Evolutionary conservation across 1,139 yeast genomes (phyloP), one percentile per base, ranked within the genome.

Genomic region (Saccharomyces hybrid): DNA sequence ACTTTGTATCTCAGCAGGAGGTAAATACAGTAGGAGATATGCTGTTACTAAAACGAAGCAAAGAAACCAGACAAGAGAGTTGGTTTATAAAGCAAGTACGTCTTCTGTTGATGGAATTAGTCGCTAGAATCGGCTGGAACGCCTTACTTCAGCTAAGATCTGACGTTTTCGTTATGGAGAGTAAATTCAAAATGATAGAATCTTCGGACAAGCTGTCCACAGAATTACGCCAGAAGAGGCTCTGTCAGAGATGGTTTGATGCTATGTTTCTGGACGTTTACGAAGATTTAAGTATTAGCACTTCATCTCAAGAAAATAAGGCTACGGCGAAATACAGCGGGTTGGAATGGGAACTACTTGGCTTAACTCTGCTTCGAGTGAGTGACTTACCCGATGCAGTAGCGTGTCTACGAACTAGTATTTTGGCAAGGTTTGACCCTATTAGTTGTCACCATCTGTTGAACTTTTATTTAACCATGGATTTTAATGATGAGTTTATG

Each of bases 171-270:
- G 91, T 91, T 47, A 91, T 91, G 97, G 96, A 90, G 67, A 91
- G 87, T 57, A 38, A 38, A 20, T 38, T 38, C 26, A 38, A 38
- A 38, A 38, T 38, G 44, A 38, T 38, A 38, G 97, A 91, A 65
- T 87, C 87, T 44, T 23, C 51, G 13, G 55, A 49, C 13, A 53
- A 53, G 4, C 44, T 48, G 42, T 29, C 42, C 16, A 25, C 49
- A n/a, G 53, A 50, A 28, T 34, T 87, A 64, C 82, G 79, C 58
- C 76, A 79, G 62, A 90, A 91, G 65, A 77, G 97, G 55, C 77
- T 91, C 55, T 90, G 97, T 71, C 97, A 91, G 69, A 79, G 95
- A 61, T 89, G 97, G 96, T 76, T 91, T 56, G 97, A 91, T 68
- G 84, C 88, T 59, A 75, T 91, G 57, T 89, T 91, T 68, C 79